Evolutionary conservation across 2,329 filamentous ascomycete species (phyloP).

Genomic region (Stachybotrys echinatus): DNA sequence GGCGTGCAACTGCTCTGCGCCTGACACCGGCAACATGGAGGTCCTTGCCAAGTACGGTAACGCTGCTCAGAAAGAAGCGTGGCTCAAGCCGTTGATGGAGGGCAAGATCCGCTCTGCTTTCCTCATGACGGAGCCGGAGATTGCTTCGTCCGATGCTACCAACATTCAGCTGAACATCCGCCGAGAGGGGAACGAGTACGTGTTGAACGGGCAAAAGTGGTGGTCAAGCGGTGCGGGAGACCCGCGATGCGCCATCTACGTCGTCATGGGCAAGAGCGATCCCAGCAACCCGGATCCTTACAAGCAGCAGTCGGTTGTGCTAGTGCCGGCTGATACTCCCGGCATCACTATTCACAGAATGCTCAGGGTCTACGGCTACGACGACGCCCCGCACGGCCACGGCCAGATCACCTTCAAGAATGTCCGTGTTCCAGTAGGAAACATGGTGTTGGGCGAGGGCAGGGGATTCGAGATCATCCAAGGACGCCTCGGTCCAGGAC

Average conservation of each 20-base stretch:
- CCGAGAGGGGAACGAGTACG: conserved; percentile 79
- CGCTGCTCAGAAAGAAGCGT: conserved; percentile 76
- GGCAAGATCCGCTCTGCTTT: conserved; percentile 86
- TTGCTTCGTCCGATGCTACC: conserved; percentile 85
- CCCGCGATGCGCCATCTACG: conserved; percentile 84
- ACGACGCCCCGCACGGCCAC: conserved; percentile 97
- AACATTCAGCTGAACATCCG: conserved; percentile 85
- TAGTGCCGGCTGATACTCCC: conserved; percentile 75
- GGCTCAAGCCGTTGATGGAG: conserved; percentile 75
- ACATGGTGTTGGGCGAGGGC: conserved; percentile 88
- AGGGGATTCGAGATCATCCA: conserved; percentile 98
- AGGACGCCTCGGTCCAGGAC: conserved; percentile 87
- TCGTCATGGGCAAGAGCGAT: conserved; percentile 94
- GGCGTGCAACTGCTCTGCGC: conserved; percentile 84
- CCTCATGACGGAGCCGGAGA: conserved; percentile 87
- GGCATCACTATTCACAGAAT: conserved; percentile 93
- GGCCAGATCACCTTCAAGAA: conserved; percentile 87
- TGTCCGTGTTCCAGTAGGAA: conserved; percentile 77
- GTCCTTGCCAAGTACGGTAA: conserved; percentile 88
- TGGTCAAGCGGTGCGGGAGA: conserved; percentile 97
- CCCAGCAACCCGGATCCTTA: conserved; percentile 70
- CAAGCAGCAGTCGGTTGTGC: conserved; percentile 86
- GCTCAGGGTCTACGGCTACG: conserved; percentile 90
- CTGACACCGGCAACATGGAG: conserved; percentile 95
- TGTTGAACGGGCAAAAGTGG: conserved; percentile 97